phyloP scores from a whole-genome alignment of 805 yeast species.

The Lachancea quebecensis region DNA sequence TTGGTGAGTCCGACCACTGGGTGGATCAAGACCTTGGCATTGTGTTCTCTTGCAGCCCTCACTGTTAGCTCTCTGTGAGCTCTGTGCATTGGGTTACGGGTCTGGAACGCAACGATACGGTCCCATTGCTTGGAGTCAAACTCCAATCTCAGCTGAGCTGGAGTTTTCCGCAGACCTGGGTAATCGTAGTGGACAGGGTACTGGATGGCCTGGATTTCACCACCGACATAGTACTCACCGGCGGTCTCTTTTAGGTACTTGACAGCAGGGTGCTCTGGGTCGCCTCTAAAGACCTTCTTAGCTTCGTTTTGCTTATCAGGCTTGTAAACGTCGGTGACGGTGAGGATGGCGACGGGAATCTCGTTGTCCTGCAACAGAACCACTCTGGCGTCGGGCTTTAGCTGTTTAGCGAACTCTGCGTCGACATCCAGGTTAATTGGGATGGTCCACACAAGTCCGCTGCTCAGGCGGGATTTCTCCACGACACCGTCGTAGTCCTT shows the following conservation, averaged over 20 bases:
- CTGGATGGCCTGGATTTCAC: constrained; percentile 73
- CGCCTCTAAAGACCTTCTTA: constrained; percentile 84
- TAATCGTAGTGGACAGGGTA: constrained; percentile 88
- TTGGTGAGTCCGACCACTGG: constrained; percentile 96
- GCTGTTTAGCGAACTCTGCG: constrained; percentile 38
- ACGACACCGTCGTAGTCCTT: constrained; percentile 62
- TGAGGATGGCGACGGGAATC: constrained; percentile 70
- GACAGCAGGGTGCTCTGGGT: constrained; percentile 93
- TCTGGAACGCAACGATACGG: constrained; percentile 91
- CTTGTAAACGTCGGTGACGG: constrained; percentile 68
- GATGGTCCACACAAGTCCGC: constrained; percentile 82
- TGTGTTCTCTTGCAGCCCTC: constrained; percentile 90
- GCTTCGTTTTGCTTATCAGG: constrained; percentile 83
- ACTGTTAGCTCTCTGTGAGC: constrained; percentile 96
- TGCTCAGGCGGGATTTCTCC: constrained; percentile 57
- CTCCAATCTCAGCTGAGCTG: constrained; percentile 82
- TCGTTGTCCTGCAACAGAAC: constrained; percentile 78
- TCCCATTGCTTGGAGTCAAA: constrained; percentile 78
- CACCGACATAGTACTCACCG: constrained; percentile 85
- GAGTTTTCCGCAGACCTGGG: constrained; percentile 79
- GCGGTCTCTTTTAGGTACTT: constrained; percentile 64
- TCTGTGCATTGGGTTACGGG: constrained; percentile 98
- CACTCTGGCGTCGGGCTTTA: constrained; percentile 52
- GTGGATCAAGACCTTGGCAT: constrained; percentile 83
- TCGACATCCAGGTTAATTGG: constrained; percentile 85